Evolutionary conservation across 306 rosid species (phyloP).

Genomic region (Trichosanthes cucumerina): DNA sequence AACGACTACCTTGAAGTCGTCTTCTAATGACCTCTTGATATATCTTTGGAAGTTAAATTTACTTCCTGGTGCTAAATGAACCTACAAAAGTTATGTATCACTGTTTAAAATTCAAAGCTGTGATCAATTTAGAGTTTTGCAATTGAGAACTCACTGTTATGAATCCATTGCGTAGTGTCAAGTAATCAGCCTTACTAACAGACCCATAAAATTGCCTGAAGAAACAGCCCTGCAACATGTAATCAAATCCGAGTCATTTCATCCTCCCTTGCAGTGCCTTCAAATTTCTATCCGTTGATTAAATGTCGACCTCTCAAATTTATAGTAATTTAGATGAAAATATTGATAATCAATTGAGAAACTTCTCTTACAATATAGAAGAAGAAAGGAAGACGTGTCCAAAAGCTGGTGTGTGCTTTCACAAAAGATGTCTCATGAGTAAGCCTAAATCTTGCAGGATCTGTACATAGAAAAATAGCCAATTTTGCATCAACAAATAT

Average conservation of each 20-base stretch:
- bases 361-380: conserved; percentile 58
- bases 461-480: conserved; percentile 22
- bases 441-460: conserved; percentile 77
- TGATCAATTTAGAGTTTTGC: not conserved
- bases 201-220: conserved; percentile 75
- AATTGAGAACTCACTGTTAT: conserved; percentile 49
- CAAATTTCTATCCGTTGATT: not conserved
- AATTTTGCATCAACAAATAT: not conserved
- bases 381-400: conserved; percentile 59
- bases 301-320: not conserved
- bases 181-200: conserved; percentile 58
- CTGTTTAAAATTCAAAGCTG: not conserved
- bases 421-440: conserved; percentile 87
- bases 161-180: conserved; percentile 77
- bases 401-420: conserved; percentile 64
- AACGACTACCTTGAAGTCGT: conserved; percentile 78
- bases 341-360: not conserved
- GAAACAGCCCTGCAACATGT: conserved; percentile 66
- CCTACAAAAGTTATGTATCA: conserved; percentile 28
- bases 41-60: conserved; percentile 88
- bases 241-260: not conserved
- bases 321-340: not conserved
- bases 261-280: not conserved
- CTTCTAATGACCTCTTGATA: conserved; percentile 88
- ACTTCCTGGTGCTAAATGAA: conserved; percentile 74